Conservation (phyloP, 768 basidiomycete genomes). For the Collybiopsis confluens region DNA sequence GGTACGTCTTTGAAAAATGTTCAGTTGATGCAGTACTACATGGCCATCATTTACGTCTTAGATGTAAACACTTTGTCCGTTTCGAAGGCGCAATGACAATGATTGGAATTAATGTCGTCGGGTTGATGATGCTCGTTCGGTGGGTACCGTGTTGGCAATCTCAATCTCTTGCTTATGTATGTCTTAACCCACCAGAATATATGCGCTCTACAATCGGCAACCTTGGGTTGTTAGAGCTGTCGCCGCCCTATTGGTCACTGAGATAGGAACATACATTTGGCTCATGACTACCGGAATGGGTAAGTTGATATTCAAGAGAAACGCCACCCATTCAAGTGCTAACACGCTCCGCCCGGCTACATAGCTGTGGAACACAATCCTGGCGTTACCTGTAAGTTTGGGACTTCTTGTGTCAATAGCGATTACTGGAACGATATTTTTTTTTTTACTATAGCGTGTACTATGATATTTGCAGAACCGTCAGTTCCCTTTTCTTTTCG, state of each 20-base stretch:
- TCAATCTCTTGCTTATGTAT: background rate
- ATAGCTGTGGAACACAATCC: background rate
- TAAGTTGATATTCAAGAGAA: background rate
- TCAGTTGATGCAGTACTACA: background rate
- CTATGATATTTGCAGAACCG: slow-evolving; percentile 5
- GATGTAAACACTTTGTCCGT: slow-evolving; percentile 3
- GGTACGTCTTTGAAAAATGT: background rate
- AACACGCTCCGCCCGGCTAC: no score
- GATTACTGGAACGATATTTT: background rate
- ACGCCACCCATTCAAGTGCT: background rate
- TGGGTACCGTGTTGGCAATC: background rate
- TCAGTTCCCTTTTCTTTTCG: background rate
- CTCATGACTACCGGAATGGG: background rate
- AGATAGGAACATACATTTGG: background rate
- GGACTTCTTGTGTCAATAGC: no score
- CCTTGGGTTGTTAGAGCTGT: background rate
- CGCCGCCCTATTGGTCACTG: background rate
- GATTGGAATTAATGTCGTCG: slow-evolving; percentile 3
- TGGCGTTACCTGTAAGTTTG: background rate
- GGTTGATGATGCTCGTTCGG: slow-evolving; percentile 4
- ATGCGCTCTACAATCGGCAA: background rate
- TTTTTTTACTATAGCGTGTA: background rate
- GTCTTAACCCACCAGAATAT: background rate
- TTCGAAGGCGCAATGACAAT: slow-evolving; percentile 5
- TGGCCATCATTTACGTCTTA: background rate